These are phyloP conservation scores for Lasiodiplodia hormozganensis DNA, from an alignment of 2,329 filamentous ascomycete species.

Conservation along the genomic window DNA sequence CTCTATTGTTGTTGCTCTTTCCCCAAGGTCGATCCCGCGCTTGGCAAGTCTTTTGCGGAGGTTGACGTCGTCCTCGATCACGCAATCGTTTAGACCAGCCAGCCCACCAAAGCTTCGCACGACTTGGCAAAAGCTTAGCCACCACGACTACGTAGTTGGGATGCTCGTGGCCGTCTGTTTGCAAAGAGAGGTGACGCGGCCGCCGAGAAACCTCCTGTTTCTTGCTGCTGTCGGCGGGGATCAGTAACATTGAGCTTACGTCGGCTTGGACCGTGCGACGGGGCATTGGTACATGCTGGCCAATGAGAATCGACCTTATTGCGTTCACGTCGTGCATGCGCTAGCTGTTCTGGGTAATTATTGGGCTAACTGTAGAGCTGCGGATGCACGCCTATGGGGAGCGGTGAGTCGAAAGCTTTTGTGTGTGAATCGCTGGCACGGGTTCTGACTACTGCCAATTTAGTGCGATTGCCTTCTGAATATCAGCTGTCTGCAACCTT, in stretches of 20 bases:
- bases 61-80: not conserved
- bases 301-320: not conserved
- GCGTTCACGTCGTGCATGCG: not conserved
- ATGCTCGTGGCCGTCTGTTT: not conserved
- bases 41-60: too few relatives aligned
- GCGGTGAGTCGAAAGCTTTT: not conserved
- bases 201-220: constrained; percentile 7
- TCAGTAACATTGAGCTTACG: not conserved
- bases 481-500: too few relatives aligned
- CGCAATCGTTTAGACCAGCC: not conserved
- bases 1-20: not conserved
- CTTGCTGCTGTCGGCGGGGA: not conserved
- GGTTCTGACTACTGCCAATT: not conserved
- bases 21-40: not conserved
- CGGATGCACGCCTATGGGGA: not conserved
- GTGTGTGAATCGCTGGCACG: not conserved
- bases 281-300: not conserved
- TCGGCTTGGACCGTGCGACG: constrained; percentile 16
- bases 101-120: not conserved
- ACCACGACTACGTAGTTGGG: not conserved
- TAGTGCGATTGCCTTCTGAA: too few relatives aligned
- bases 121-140: constrained; percentile 14
- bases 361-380: not conserved
- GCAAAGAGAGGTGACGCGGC: not conserved
- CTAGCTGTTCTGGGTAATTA: not conserved